Conservation (phyloP, 2,329 filamentous ascomycete species). For the Acrocalymma vagum region DNA sequence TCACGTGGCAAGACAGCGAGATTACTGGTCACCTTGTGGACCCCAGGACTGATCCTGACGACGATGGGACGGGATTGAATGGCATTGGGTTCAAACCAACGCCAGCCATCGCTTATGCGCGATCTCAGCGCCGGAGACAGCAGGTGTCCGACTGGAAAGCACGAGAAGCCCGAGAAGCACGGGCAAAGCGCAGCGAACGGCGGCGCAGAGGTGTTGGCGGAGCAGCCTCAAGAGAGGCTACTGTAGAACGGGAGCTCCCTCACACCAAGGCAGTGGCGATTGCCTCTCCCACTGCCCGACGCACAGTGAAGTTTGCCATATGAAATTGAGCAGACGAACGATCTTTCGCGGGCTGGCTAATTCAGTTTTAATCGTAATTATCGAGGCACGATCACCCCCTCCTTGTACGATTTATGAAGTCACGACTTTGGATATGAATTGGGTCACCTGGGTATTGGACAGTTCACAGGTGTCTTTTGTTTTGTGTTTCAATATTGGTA, state of each 20-base stretch:
- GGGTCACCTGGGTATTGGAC: no score
- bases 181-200: constrained; percentile 64
- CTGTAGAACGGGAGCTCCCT: constrained; percentile 36
- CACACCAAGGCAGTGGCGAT: constrained; percentile 19
- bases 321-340: no score
- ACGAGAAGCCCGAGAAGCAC: constrained; percentile 66
- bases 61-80: constrained; percentile 71
- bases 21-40: constrained; percentile 67
- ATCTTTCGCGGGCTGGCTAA: no score
- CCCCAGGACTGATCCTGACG: constrained; percentile 60
- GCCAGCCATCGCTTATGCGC: constrained; percentile 64
- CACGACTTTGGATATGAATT: no score
- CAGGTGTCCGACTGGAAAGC: constrained; percentile 68
- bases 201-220: constrained; percentile 47
- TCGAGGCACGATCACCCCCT: no score
- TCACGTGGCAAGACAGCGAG: constrained; percentile 67
- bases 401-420: no score
- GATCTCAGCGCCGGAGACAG: constrained; percentile 64
- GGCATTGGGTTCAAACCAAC: constrained; percentile 71
- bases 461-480: no score
- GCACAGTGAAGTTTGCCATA: constrained; percentile 44
- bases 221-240: constrained; percentile 35
- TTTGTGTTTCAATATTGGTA: no score
- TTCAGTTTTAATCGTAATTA: no score
- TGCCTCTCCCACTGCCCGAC: constrained; percentile 25